Conservation (phyloP, 495 filamentous ascomycete genomes). For the Hypoxylon crocopeplum region DNA sequence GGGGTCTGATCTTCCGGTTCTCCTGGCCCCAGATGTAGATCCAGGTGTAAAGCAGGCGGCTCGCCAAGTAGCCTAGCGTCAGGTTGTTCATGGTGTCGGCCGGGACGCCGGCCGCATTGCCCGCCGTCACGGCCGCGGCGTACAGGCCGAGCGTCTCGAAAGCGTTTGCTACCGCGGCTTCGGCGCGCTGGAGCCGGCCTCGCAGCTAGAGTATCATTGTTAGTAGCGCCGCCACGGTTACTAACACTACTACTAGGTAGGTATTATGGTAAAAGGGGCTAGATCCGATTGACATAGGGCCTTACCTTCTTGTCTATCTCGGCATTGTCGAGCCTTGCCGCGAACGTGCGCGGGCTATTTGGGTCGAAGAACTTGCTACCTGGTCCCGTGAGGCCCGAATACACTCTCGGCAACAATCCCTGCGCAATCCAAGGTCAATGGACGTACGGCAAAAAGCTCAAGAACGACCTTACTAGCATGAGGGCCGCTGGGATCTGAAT, state of each 20-base stretch:
- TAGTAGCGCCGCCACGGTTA: not conserved
- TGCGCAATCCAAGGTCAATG: constrained; percentile 7
- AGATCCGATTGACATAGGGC: not conserved
- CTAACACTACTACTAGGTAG: too few species aligned
- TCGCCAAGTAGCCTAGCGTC: constrained; percentile 49
- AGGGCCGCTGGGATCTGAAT: constrained; percentile 56
- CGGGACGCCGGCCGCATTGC: constrained; percentile 49
- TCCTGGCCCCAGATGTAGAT: constrained; percentile 54
- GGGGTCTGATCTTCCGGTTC: constrained; percentile 39
- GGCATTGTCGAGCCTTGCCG: constrained; percentile 46
- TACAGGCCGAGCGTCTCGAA: constrained; percentile 59
- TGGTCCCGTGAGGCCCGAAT: constrained; percentile 47
- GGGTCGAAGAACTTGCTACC: constrained; percentile 40
- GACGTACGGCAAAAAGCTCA: not conserved
- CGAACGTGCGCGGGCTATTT: constrained; percentile 42
- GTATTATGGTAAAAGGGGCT: too few species aligned
- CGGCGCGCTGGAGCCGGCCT: constrained; percentile 53
- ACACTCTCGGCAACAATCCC: constrained; percentile 45
- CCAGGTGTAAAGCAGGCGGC: constrained; percentile 52
- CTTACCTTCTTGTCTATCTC: constrained; percentile 51
- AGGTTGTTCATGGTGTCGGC: constrained; percentile 48
- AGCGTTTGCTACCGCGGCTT: constrained; percentile 54
- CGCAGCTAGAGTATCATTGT: constrained; percentile 8
- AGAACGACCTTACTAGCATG: constrained; percentile 35
- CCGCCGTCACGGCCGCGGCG: constrained; percentile 58